Evolutionary conservation across 1,284 basidiomycete genomes (phyloP), one percentile per base, ranked within the genome.

Genomic region (Cutaneotrichosporon sp.): DNA sequence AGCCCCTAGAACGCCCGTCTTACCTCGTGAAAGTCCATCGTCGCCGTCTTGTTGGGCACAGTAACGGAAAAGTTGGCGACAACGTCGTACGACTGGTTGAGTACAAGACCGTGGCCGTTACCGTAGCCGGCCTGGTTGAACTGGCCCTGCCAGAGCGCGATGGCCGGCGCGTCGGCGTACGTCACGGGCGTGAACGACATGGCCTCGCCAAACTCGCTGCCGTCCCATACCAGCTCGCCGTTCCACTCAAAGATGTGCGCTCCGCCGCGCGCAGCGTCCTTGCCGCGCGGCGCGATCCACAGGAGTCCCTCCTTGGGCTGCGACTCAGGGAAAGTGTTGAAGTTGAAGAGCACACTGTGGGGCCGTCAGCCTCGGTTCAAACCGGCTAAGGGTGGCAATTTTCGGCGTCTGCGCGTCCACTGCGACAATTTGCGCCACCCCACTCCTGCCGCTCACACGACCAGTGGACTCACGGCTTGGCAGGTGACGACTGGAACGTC

Each of bases 181-280:
- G 45, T 61, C 17, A 45, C 54, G 8, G 49, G 49, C 10, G 56
- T 40, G 50, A 65, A 63, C 15, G 58, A 41, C 54, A 72, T 61
- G 14, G 68, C 63, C 48, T 69, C 52, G 14, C 63, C 67, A 39
- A 53, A 60, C 40, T 53, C 59, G 7, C 42, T 44, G 1, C 65
- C 70, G 26, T 56, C 49, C 65, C 65, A 72, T 1, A 72, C 56
- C 3, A 72, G 54, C 23, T 64, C 58, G 1, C 71, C 70, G 21
- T 50, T 21, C n/a, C 49, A 51, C 40, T 60, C 60, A 43, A 63
- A 56, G 35, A 72, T 65, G 36, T 60, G 54, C 1, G 63, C 51
- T 4, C 56, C 63, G 1, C 49, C 45, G 14, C 49, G 41, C 3
- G 48, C 23, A 7, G 62, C 62, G 20, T 59, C 56, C 8, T 52